Evolutionary conservation across 2,329 filamentous ascomycete genomes (phyloP).

Genomic region (Pseudogymnoascus sp.): DNA sequence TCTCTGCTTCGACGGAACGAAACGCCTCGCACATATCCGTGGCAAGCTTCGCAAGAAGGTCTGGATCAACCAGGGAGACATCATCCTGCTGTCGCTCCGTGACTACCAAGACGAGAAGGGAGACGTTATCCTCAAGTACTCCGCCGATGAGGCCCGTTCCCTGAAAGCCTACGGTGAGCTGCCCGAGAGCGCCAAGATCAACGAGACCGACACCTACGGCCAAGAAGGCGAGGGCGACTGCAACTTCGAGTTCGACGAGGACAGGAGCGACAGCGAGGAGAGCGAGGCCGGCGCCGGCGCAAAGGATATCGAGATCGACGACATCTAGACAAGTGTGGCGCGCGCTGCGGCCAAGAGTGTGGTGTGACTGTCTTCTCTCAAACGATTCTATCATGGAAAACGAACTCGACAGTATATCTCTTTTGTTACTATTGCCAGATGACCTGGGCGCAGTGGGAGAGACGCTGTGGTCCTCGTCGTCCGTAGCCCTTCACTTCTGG

Average conservation of each 20-base stretch:
- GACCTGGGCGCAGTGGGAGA: conserved; percentile 34
- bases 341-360: background rate
- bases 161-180: conserved; percentile 97
- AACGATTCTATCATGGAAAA: conserved; percentile 33
- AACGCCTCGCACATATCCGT: conserved; percentile 75
- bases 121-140: conserved; percentile 92
- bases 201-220: conserved; percentile 93
- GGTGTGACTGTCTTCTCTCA: conserved; percentile 57
- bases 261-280: conserved; percentile 54
- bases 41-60: conserved; percentile 99
- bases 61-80: conserved; percentile 98
- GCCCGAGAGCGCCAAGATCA: conserved; percentile 97
- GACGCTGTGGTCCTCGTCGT: conserved; percentile 36
- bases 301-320: conserved; percentile 89
- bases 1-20: conserved; percentile 84
- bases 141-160: conserved; percentile 85
- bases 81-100: conserved; percentile 77
- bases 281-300: conserved; percentile 48
- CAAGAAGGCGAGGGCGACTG: conserved; percentile 90
- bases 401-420: conserved; percentile 28
- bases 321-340: conserved; percentile 57
- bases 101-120: conserved; percentile 94
- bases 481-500: conserved; percentile 16
- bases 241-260: conserved; percentile 98
- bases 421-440: conserved; percentile 20